Conservation (phyloP, 176 grass and related monocot genomes). For the Chloris gayana region DNA sequence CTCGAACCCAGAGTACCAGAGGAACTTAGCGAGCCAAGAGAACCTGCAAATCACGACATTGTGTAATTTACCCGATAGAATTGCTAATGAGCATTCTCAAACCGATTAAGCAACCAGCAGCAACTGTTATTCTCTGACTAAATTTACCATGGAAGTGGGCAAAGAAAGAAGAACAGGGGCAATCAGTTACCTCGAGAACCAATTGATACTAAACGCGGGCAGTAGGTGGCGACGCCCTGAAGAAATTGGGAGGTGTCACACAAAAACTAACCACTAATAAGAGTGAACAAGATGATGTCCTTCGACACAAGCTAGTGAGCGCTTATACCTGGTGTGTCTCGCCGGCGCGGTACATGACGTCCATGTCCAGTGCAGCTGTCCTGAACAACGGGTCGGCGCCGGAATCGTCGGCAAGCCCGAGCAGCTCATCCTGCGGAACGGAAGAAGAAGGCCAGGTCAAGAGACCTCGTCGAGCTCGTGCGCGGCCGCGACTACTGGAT, state of each 20-base stretch:
- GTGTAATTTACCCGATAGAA: not conserved
- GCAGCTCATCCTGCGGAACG: slow-evolving; percentile 82
- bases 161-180: not conserved
- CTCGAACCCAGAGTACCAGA: slow-evolving; percentile 37
- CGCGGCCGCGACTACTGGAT: not conserved
- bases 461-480: not conserved
- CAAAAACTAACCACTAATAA: not conserved
- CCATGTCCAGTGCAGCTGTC: slow-evolving; percentile 64
- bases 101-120: not conserved
- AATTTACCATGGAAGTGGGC: not conserved
- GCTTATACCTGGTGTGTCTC: slow-evolving; percentile 75
- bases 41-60: slow-evolving; percentile 46
- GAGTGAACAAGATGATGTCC: not conserved
- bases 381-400: slow-evolving; percentile 56
- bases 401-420: slow-evolving; percentile 75
- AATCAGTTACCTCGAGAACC: slow-evolving; percentile 68
- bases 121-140: not conserved
- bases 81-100: not conserved
- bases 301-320: not conserved
- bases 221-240: slow-evolving; percentile 75
- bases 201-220: slow-evolving; percentile 79
- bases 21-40: slow-evolving; percentile 62
- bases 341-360: slow-evolving; percentile 76
- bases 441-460: not conserved
- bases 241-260: slow-evolving; percentile 31